phyloP scores from a whole-genome alignment of 441 rosid genomes.

The Adansonia grandidieri region DNA sequence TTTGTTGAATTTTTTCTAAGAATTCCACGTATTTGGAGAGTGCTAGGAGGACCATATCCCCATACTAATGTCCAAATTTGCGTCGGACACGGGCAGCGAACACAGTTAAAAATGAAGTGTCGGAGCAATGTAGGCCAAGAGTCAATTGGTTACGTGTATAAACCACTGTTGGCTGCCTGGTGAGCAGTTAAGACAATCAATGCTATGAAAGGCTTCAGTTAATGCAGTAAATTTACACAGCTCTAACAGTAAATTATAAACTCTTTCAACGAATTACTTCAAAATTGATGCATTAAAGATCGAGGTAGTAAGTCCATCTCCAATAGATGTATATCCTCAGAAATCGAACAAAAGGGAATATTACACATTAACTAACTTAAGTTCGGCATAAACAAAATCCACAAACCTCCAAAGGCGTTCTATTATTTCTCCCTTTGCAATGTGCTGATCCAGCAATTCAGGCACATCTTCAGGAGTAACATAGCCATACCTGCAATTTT shows the following conservation, averaged over 20 bases:
- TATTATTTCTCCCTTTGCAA: constrained; percentile 70
- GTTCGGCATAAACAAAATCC: constrained; percentile 5
- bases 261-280: background rate
- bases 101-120: no score
- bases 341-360: background rate
- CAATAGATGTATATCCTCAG: background rate
- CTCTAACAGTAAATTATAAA: background rate
- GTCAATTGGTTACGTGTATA: background rate
- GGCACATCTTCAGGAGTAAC: constrained; percentile 93
- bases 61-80: no score
- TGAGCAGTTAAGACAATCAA: background rate
- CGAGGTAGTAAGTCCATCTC: background rate
- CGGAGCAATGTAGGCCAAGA: background rate
- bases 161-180: background rate
- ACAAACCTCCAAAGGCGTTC: constrained; percentile 84
- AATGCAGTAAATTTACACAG: background rate
- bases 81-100: no score
- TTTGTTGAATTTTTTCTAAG: no score
- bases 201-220: background rate
- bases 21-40: no score
- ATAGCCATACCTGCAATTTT: constrained; percentile 83
- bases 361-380: background rate
- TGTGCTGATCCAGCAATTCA: constrained; percentile 82
- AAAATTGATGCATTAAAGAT: background rate
- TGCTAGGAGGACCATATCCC: no score